Evolutionary conservation across 306 rosid species (phyloP).

Genomic region (Carpinus viminea): DNA sequence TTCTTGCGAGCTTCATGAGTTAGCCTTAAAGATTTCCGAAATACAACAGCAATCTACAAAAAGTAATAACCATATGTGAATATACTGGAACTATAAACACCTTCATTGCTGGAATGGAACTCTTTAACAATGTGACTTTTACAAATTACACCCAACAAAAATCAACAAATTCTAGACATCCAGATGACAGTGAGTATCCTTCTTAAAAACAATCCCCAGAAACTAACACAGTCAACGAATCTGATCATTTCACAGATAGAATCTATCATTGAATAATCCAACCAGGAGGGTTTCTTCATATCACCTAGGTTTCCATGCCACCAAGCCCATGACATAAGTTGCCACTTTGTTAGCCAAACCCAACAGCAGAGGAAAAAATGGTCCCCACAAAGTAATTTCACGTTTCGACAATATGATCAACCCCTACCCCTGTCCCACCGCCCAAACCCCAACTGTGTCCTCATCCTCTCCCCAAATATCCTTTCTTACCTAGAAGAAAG

Average conservation of each 20-base stretch:
- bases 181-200: not conserved
- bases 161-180: not conserved
- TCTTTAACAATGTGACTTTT: constrained; percentile 6
- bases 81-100: constrained; percentile 22
- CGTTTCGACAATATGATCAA: not conserved
- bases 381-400: too few relatives aligned
- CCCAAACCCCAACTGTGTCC: not conserved
- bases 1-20: constrained; percentile 96
- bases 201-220: not conserved
- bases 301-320: not conserved
- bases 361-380: not conserved
- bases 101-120: constrained; percentile 22
- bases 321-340: not conserved
- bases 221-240: not conserved
- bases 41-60: constrained; percentile 86
- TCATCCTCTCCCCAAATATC: not conserved
- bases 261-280: not conserved
- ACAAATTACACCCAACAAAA: not conserved
- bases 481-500: not conserved
- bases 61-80: constrained; percentile 7
- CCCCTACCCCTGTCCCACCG: not conserved
- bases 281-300: not conserved
- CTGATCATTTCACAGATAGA: too few relatives aligned
- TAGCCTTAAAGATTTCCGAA: constrained; percentile 91
- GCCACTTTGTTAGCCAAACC: not conserved